Base-by-base conservation (phyloP, 2,329 filamentous ascomycete species). In the Calonectria pseudoturangicola region DNA sequence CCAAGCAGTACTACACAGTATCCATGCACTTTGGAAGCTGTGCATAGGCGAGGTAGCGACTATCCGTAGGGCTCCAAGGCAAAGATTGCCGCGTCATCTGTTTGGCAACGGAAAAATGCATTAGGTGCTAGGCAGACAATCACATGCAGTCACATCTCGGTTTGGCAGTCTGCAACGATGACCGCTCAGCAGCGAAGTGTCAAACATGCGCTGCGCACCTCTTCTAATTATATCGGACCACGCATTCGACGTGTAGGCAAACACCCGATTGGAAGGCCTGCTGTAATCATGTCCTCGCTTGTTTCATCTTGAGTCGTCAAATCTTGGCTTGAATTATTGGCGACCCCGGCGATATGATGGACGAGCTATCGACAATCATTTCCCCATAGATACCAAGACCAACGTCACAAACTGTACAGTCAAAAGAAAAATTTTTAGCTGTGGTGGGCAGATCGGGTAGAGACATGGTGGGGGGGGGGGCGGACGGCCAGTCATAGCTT, bases 321-420 rank as follows among this genome's bases (percentile, higher is more conserved):
- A 47, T 68, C 54, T 33, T 33, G 43, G 28, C 25, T 41, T 60
- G 33, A 39, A 39, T 39, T 60, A 60, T 27, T 60, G 21, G 21
- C 18, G 15, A 41, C 36, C 54, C 54, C 33, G 41, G 54, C 15
- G 36, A 60, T 58, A 58, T 60, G 54, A 60, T 60, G 21, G 33
- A 39, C 33, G 13, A 60, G 54, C 54, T 8, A 36, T 60, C 15
- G 54, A 41, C 54, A 50, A 68, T 68, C 66, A 33, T 68, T 68
- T 30, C 66, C 45, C 41, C 66, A 68, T 62, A 4, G 9, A 47
- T 13, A 51, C 30, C 50, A 43, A 41, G n/a, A 25, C 18, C 54
- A 51, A 62, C 66, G 66, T 68, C 66, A 68, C 66, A 43, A 50
- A 51, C 39, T 43, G 33, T 33, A 47, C 33, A 63, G 51, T 47